A percentile compares a stretch with the other conserved stretches of the same genome.
Evolutionary conservation across 768 basidiomycete genomes (phyloP).

Genomic region (Pleurotus eryngii): DNA sequence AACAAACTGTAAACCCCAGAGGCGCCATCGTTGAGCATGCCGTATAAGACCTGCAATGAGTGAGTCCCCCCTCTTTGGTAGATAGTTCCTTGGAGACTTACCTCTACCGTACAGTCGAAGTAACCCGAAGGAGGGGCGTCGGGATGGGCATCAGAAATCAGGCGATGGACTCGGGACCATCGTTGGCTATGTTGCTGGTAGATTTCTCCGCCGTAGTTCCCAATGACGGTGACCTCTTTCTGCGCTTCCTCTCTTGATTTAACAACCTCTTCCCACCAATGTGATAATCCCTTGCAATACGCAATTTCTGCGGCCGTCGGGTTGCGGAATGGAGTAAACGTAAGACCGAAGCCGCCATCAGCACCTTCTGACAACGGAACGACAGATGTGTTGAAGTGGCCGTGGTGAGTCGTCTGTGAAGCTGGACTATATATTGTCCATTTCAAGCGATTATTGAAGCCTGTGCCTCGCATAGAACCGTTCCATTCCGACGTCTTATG

Average conservation of each 20-base stretch:
- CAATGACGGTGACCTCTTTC: not conserved
- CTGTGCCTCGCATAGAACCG: constrained; percentile 33
- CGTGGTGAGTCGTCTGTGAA: constrained; percentile 33
- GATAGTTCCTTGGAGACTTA: constrained; percentile 19
- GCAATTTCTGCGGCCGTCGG: constrained; percentile 35
- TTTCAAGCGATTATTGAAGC: constrained; percentile 42
- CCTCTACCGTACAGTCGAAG: constrained; percentile 66
- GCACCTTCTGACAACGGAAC: constrained; percentile 34
- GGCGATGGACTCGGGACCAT: constrained; percentile 35
- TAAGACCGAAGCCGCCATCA: constrained; percentile 33
- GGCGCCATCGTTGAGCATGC: constrained; percentile 31
- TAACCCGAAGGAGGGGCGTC: constrained; percentile 42
- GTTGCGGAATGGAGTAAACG: constrained; percentile 43
- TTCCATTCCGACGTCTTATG: constrained; percentile 30
- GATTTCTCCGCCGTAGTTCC: constrained; percentile 5
- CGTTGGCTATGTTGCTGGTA: constrained; percentile 9
- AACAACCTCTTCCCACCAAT: constrained; percentile 42
- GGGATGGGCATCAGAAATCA: constrained; percentile 50
- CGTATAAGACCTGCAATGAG: constrained; percentile 43
- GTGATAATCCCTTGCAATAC: constrained; percentile 40
- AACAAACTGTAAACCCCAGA: constrained; percentile 43
- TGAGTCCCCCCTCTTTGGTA: no score
- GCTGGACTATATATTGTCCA: constrained; percentile 55
- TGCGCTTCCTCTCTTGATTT: constrained; percentile 6
- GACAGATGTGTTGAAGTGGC: constrained; percentile 23